Base-by-base conservation (phyloP, 805 yeast species). In the Yamadazyma paraphyllophila region DNA sequence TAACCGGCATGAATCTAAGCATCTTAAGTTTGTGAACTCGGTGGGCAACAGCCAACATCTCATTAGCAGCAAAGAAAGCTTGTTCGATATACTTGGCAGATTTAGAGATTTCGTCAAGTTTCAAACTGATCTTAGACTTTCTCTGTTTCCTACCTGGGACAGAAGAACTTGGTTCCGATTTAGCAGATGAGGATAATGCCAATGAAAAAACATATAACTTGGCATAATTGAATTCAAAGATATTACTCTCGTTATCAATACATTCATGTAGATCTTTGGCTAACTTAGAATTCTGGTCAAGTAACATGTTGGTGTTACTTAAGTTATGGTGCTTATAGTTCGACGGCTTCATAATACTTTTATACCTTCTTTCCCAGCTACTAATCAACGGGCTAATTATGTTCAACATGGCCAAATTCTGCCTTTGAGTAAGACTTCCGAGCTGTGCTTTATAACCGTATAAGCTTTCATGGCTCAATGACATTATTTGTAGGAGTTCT, bases 61-160 rank as follows among this genome's bases (percentile, higher is more conserved):
- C 95, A 55, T 83, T 82, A 1, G 97, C 97, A 0, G 97, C 85
- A 47, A 74, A 80, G 53, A 84, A 88, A 0, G 97, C 97, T 45
- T 82, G 72, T 49, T 83, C 90, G 20, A 89, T 87, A 65, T 83
- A 90, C 54, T 82, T 78, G 1, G 95, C 86, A 43, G 88, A 80
- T 46, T 77, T 78, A 1, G 87, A 74, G 16, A 88, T 74, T 58
- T 88, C 94, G 56, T 84, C 88, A 32, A 87, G 62, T 50, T 81
- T 75, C 49, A 85, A 65, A 38, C 57, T 57, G 7, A 56, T 46
- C 45, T 60, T 60, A 25, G 46, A 51, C 3, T 53, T 45, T 33
- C 53, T 55, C 11, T 48, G 42, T 26, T 53, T 58, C 26, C 51
- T 49, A 9, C 45, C 45, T 6, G 12, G 15, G 11, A 4, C 2